Evolutionary conservation across 306 rosid genomes (phyloP).

Genomic region (Cajanus cajan): DNA sequence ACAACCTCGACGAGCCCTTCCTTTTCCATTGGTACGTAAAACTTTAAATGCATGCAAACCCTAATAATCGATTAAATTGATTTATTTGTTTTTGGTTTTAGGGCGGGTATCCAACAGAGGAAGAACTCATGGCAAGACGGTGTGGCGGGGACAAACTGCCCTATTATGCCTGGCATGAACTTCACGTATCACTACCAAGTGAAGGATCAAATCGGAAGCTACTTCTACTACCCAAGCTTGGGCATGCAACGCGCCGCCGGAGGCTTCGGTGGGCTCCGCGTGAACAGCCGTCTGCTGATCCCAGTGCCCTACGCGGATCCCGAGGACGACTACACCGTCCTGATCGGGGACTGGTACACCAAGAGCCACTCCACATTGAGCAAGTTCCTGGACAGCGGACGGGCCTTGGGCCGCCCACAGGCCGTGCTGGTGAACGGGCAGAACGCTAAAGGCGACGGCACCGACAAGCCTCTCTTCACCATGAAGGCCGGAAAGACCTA

Average conservation of each 20-base stretch:
- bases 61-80: too few relatives aligned
- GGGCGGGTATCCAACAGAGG: slow-evolving; percentile 77
- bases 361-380: slow-evolving; percentile 58
- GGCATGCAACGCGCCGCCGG: slow-evolving; percentile 69
- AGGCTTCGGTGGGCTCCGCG: slow-evolving; percentile 67
- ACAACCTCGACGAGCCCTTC: slow-evolving; percentile 79
- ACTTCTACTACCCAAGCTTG: slow-evolving; percentile 57
- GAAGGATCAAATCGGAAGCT: slow-evolving; percentile 88
- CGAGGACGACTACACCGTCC: slow-evolving; percentile 78
- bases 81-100: neutral
- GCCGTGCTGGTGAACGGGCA: slow-evolving; percentile 76
- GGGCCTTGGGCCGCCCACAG: slow-evolving; percentile 56
- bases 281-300: slow-evolving; percentile 63
- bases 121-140: slow-evolving; percentile 94
- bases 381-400: slow-evolving; percentile 55
- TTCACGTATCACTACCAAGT: slow-evolving; percentile 70
- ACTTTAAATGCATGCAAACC: too few relatives aligned
- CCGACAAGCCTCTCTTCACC: slow-evolving; percentile 63
- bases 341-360: slow-evolving; percentile 79
- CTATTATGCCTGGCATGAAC: slow-evolving; percentile 65
- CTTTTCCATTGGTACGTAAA: slow-evolving; percentile 57
- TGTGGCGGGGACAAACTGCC: slow-evolving; percentile 66
- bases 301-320: slow-evolving; percentile 86
- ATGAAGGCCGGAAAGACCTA: slow-evolving; percentile 78
- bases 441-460: slow-evolving; percentile 53